Base-by-base conservation (phyloP, 1,139 yeast genomes). In the Suhomyces ambrosiae region DNA sequence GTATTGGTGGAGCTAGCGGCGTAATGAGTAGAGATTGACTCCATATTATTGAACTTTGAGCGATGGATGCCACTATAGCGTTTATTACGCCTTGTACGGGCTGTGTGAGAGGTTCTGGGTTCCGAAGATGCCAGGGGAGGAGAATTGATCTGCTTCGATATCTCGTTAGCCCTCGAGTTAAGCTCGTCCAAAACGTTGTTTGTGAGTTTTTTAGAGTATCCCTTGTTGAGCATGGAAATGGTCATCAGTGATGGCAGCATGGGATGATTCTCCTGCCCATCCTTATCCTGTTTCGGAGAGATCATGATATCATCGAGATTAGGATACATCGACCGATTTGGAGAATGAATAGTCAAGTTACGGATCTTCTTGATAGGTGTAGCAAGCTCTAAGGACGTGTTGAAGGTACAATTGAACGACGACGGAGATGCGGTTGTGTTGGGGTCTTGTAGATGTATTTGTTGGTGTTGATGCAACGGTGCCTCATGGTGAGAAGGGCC, bases 341-440 rank as follows among this genome's bases (percentile, higher is more conserved):
- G 73, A 5, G 74, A 68, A 29, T 59, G 52, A 23, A 71, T 50
- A 3, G 60, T 53, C 28, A 71, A 54, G 30, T 60, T 55, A 35
- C 60, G 52, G 40, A 71, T 68, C 47, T 60, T 61, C 43, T 64
- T 68, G 32, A 68, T 71, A 14, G 76, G 76, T 0, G 76, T 71
- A 39, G 54, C 64, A 33, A 71, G 54, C 44, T 48, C 52, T 13
- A 42, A 33, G 26, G 49, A 46, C 17, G 45, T 41, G 44, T 48
- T 46, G 38, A 36, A 41, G 21, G 43, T 29, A 16, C 37, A 35
- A 38, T 36, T 40, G 32, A 27, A 36, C 23, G 43, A 35, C 18
- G 32, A 16, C 12, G 42, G 37, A n/a, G 39, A 32, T 3, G 32
- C 29, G 7, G 42, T 33, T 14, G 33, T 25, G 26, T 39, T 35